Base-by-base conservation (phyloP, 176 grass and related monocot genomes). In the Carex myosuroides region DNA sequence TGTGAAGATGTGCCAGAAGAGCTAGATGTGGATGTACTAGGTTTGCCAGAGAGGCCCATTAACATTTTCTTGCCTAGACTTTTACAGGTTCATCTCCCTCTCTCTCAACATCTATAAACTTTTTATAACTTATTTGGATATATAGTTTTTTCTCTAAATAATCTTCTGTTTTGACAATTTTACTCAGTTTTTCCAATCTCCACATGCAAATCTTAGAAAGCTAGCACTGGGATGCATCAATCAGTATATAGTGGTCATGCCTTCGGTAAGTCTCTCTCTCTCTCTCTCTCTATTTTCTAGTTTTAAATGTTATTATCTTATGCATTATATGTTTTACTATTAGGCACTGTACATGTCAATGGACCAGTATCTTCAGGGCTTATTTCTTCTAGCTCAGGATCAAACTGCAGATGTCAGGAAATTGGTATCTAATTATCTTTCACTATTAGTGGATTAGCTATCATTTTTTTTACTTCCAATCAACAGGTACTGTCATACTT, bases 1-100 rank as follows among this genome's bases (percentile, higher is more conserved):
- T 98, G 95, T 81, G 95, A 98, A 85, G 95, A 98, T 81, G 88
- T 98, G n/a, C 95, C 95, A 4, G 95, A 98, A 88, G 91, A 94
- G 70, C 88, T 98, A 41, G 95, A 98, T 89, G 83, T 89, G 6
- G 95, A 98, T 92, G 89, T 95, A 67, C 93, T 89, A 71, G 95
- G 92, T 80, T 90, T 98, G 81, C 81, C 91, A 16, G 95, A 98
- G 86, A 85, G 95, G 16, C 95, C 92, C 0, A 98, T 98, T 54
- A 98, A 98, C 71, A 80, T 95, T 75, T 98, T 98, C 72, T 91
- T 98, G 81, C 93, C 95, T 35, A 93, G 88, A 78, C 86, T 98
- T 46, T 85, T 98, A n/a, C 92, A 95, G 92, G 95, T 98, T 58
- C 53, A 18, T 86, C 74, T 80, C 60, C n/a, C 2, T 60, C 48